Evolutionary conservation across 2,329 filamentous ascomycete genomes (phyloP), one percentile per base, ranked within the genome.

Genomic region (Xylaria sp.): DNA sequence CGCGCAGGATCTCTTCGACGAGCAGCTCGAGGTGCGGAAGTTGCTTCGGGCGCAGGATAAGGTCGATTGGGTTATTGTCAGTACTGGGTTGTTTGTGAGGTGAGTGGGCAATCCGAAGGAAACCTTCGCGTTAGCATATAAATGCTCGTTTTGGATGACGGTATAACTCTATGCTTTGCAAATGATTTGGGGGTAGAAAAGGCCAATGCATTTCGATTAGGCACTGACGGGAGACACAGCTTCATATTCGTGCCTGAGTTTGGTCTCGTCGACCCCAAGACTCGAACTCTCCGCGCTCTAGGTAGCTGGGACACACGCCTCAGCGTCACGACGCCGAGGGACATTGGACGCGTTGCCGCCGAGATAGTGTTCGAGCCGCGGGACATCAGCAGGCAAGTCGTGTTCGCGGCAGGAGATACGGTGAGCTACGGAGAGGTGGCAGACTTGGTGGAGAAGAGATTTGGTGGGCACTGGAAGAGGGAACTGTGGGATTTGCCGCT

Each of bases 211-310:
- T 7, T 52, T 28, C 13, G 23, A 7, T 28, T 52, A 10, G 25
- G 8, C 10, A 33, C 61, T 67, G 9, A 64, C 18, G 23, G 7
- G 2, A 20, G 12, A 49, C 13, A 88, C 80, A 90, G 86, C 72
- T 93, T 93, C 74, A 74, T 93, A 20, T 92, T 93, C 74, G 83
- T 89, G 67, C 75, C 80, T 1, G 84, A 78, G 1, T 93, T 91
- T 79, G 90, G 90, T 0, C 83, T 92, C 4, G 88, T 93, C 0
- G 85, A 89, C 73, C 69, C 86, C 0, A 65, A 73, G 1, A 46
- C 71, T 5, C 72, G 79, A 3, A 82, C 75, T 1, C 82, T 89
- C 1, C 81, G 85, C 10, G 90, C 85, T 0, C 79, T 93, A 13
- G 87, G 89, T 0, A 79, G 83, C 39, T 92, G 89, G 90, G 85